Evolutionary conservation across 768 basidiomycete genomes (phyloP).

Genomic region (Russula griseocarnosa): DNA sequence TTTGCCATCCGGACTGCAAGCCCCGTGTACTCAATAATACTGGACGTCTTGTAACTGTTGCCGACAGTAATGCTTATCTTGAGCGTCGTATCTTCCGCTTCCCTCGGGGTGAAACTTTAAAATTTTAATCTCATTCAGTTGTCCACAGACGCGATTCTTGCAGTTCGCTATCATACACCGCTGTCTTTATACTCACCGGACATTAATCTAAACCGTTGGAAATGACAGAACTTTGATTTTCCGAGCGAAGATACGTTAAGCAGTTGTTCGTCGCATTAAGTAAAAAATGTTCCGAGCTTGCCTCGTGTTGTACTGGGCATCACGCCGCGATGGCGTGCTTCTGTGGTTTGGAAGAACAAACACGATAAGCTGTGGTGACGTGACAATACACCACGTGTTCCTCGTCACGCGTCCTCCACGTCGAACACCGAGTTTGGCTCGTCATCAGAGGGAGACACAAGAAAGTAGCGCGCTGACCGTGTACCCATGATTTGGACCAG

Average conservation of each 20-base stretch:
- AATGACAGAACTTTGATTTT: constrained; percentile 10
- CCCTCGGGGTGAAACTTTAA: constrained; percentile 14
- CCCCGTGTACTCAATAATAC: neutral
- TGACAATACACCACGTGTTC: constrained; percentile 9
- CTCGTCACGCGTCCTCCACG: constrained; percentile 1
- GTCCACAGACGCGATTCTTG: neutral
- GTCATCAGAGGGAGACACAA: neutral
- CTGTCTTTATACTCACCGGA: neutral
- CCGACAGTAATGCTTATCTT: constrained; percentile 15
- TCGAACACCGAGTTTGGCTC: neutral
- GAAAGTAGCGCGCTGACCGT: neutral
- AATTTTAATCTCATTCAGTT: constrained; percentile 9
- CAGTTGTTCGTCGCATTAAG: neutral
- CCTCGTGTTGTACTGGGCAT: neutral
- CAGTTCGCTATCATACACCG: neutral
- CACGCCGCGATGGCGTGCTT: neutral
- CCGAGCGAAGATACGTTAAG: neutral
- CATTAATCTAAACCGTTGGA: neutral
- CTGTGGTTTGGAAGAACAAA: neutral
- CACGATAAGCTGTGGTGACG: neutral
- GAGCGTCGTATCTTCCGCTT: constrained; percentile 11
- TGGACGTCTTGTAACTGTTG: neutral
- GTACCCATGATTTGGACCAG: constrained; percentile 20
- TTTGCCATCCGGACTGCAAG: neutral
- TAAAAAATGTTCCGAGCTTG: neutral